A percentile compares a stretch with the other conserved stretches of the same genome.
phyloP scores from a whole-genome alignment of 768 basidiomycete species.

The Coprinopsis marcescibilis region DNA sequence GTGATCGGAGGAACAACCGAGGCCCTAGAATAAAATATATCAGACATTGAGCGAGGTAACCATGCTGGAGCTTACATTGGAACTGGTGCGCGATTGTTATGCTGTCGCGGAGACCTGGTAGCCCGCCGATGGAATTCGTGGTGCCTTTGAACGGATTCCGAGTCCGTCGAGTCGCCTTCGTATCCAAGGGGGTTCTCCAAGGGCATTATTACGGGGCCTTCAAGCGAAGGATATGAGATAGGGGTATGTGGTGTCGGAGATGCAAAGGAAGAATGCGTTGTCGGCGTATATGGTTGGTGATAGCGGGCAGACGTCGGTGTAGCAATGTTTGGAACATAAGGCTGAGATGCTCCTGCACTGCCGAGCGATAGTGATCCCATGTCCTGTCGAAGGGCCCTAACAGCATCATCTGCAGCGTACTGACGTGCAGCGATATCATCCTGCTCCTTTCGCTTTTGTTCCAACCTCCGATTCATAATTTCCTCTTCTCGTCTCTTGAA shows the following conservation, averaged over 20 bases:
- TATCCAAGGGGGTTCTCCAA: constrained; percentile 57
- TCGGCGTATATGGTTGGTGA: constrained; percentile 14
- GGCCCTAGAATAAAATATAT: constrained; percentile 16
- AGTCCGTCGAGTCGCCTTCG: constrained; percentile 44
- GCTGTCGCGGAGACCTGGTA: no score
- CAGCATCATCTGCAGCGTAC: constrained; percentile 51
- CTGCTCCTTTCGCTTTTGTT: constrained; percentile 45
- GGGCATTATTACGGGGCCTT: constrained; percentile 42
- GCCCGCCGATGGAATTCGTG: constrained; percentile 21
- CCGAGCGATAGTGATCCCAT: constrained; percentile 23
- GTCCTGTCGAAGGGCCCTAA: constrained; percentile 36
- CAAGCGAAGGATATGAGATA: constrained; percentile 9
- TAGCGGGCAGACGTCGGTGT: constrained; percentile 10
- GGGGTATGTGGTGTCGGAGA: constrained; percentile 18
- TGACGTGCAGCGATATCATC: constrained; percentile 54
- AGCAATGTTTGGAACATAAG: constrained; percentile 1
- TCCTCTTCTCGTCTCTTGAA: constrained; percentile 43
- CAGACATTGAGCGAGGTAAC: no score
- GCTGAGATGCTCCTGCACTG: background rate
- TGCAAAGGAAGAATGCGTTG: constrained; percentile 12
- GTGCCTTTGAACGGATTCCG: constrained; percentile 36
- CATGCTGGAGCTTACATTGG: constrained; percentile 18
- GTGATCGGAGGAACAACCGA: constrained; percentile 56
- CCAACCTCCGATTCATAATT: constrained; percentile 27
- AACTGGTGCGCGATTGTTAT: constrained; percentile 23